Conservation (phyloP, 2,329 filamentous ascomycete genomes). For the Alternaria sp. region DNA sequence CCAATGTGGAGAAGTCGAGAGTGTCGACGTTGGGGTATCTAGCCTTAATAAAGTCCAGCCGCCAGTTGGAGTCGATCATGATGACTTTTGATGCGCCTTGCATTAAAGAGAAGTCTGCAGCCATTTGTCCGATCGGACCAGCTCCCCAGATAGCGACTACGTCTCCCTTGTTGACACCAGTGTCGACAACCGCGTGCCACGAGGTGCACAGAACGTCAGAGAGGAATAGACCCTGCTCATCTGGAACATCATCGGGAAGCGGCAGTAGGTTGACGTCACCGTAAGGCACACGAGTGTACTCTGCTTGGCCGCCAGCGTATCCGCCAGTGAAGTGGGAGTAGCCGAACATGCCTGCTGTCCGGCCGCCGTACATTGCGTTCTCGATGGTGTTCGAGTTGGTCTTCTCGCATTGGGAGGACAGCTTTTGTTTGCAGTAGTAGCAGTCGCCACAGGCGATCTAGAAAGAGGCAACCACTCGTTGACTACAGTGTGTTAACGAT, state of each 20-base stretch:
- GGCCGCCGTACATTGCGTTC: conserved; percentile 79
- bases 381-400: conserved; percentile 77
- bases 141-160: conserved; percentile 87
- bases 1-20: conserved; percentile 73
- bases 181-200: conserved; percentile 85
- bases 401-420: conserved; percentile 79
- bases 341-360: conserved; percentile 72
- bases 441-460: conserved; percentile 78
- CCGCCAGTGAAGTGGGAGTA: conserved; percentile 79
- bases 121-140: conserved; percentile 85
- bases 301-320: conserved; percentile 86
- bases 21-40: conserved; percentile 72
- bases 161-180: conserved; percentile 78
- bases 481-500: conserved; percentile 39
- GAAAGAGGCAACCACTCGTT: conserved; percentile 82
- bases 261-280: conserved; percentile 83
- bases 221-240: conserved; percentile 83
- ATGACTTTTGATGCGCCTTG: conserved; percentile 80
- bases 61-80: conserved; percentile 77
- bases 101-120: conserved; percentile 70
- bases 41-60: conserved; percentile 72
- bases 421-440: conserved; percentile 79
- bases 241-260: conserved; percentile 79
- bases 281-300: conserved; percentile 83
- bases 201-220: conserved; percentile 82